Evolutionary conservation across 495 filamentous ascomycete genomes (phyloP), one percentile per base, ranked within the genome.

Genomic region (Trichoderma orchidacearum): DNA sequence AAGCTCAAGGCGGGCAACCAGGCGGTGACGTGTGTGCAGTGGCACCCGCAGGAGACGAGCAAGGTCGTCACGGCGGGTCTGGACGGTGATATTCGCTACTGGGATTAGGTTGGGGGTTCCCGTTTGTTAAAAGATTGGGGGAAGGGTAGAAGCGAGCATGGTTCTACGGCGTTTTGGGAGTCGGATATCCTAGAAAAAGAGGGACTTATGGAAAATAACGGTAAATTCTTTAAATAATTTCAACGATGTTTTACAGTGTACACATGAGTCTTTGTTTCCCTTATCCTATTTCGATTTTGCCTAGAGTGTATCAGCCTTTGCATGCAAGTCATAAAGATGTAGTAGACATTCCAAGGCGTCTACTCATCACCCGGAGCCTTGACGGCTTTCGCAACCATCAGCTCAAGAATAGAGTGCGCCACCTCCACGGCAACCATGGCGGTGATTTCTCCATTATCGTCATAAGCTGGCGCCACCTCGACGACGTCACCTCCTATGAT

Each of bases 41-140:
- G 91, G 91, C 90, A 95, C 72, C 89, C 90, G 30, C 86, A 96
- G 73, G 94, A 97, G 76, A 92, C 85, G 6, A 90, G 85, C 66
- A 95, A 95, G 73, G 85, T 97, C 21, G 89, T 85, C 32, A 95
- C 91, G 32, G 93, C 89, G 28, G 93, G 89, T 3, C 70, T 94
- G 70, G 88, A 94, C 63, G 92, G 93, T 5, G 70, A 84, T 17
- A 90, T 98, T 59, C 90, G 85, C 68, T 93, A 91, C 71, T 97
- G 93, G 93, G 93, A 98, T 82, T 98, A 75, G 65, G 31, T 31
- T 25, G 52, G 53, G 21, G 23, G 28, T 17, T 23, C n/a, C n/a
- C n/a, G n/a, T n/a, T n/a, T n/a, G n/a, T n/a, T n/a, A n/a, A n/a
- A n/a, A n/a, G n/a, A n/a, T n/a, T n/a, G 28, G 30, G 13, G 5